phyloP scores from a whole-genome alignment of 2,329 filamentous ascomycete species.

The Ascochyta lentis region DNA sequence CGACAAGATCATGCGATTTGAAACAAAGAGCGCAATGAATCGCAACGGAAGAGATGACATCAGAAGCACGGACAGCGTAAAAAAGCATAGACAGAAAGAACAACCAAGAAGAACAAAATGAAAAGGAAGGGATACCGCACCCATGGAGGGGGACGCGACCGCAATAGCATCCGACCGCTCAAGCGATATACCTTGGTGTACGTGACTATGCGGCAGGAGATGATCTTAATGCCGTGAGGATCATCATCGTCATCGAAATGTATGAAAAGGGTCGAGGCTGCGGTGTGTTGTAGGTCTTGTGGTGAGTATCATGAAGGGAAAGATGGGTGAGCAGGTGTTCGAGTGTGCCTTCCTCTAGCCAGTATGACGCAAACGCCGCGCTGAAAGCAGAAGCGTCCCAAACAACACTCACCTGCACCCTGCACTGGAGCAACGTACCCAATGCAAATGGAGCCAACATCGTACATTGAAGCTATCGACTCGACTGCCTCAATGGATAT shows the following conservation, averaged over 20 bases:
- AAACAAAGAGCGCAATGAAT: constrained; percentile 13
- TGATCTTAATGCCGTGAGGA: constrained; percentile 6
- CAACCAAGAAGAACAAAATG: constrained; percentile 17
- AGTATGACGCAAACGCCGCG: background rate
- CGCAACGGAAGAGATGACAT: constrained; percentile 27
- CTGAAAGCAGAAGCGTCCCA: background rate
- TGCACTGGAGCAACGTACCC: background rate
- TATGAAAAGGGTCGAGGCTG: constrained; percentile 1
- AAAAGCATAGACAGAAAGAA: constrained; percentile 20
- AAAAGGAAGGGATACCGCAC: constrained; percentile 22
- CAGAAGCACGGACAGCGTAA: constrained; percentile 25
- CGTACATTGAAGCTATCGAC: constrained; percentile 23
- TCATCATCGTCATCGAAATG: constrained; percentile 2
- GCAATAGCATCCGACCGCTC: constrained; percentile 18
- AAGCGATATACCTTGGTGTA: constrained; percentile 7
- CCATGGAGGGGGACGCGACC: constrained; percentile 21
- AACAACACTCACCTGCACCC: background rate
- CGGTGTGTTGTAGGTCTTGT: constrained; percentile 12
- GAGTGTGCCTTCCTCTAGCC: background rate
- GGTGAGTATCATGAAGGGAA: background rate
- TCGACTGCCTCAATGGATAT: constrained; percentile 3
- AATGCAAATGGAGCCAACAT: constrained; percentile 19
- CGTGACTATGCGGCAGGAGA: constrained; percentile 8
- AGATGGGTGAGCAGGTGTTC: background rate
- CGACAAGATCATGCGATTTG: constrained; percentile 12